Evolutionary conservation across 352 stramenopile species (phyloP).

Genomic region (Pythium biforme): DNA sequence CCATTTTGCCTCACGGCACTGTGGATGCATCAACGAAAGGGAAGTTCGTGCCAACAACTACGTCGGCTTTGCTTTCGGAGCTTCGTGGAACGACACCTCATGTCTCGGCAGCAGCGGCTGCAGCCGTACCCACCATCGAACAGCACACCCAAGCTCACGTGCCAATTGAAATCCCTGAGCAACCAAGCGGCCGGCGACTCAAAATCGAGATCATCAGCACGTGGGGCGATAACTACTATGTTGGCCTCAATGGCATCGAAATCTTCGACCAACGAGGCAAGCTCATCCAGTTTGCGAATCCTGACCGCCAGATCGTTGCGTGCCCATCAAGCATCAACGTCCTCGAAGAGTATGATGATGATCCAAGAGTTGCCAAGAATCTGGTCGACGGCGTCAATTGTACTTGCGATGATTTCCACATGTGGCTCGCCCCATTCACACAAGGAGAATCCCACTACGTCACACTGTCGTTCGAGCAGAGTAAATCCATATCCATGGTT

Average conservation of each 20-base stretch:
- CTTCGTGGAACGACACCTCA: slow-evolving; percentile 10
- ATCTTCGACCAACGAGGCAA: slow-evolving; percentile 76
- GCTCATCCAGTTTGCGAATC: slow-evolving; percentile 47
- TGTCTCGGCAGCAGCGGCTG: not conserved
- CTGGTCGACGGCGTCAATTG: slow-evolving; percentile 86
- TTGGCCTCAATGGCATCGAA: slow-evolving; percentile 89
- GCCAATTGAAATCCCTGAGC: slow-evolving; percentile 45
- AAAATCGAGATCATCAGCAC: slow-evolving; percentile 82
- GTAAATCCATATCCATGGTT: slow-evolving; percentile 69
- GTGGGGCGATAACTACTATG: slow-evolving; percentile 89
- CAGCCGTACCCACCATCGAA: not conserved
- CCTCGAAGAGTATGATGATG: slow-evolving; percentile 83
- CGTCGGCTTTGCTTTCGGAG: slow-evolving; percentile 20
- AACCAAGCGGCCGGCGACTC: slow-evolving; percentile 61
- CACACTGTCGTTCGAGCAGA: slow-evolving; percentile 43
- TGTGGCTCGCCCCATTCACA: slow-evolving; percentile 88
- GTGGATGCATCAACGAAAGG: not conserved
- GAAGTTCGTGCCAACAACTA: slow-evolving; percentile 17
- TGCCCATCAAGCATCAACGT: slow-evolving; percentile 85
- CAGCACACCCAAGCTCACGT: not conserved
- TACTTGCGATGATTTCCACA: slow-evolving; percentile 90
- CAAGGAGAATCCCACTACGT: slow-evolving; percentile 52
- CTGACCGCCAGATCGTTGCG: slow-evolving; percentile 52
- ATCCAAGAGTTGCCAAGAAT: slow-evolving; percentile 69
- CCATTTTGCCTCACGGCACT: not conserved